Evolutionary conservation across 139 green algal genomes (phyloP).

Genomic region (Trebouxia sp.): DNA sequence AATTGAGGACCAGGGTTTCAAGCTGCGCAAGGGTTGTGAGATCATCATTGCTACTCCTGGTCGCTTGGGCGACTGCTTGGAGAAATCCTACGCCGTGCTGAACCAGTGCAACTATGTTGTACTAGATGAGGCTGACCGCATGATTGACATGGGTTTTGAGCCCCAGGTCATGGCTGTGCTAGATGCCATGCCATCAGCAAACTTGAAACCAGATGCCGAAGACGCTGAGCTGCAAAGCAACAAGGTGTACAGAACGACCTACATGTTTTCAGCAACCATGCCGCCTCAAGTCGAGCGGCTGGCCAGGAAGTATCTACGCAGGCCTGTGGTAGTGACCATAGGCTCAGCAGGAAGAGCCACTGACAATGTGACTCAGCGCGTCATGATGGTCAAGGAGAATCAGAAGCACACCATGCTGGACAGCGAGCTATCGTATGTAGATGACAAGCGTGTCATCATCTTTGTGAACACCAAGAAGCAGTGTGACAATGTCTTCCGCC

Average conservation of each 20-base stretch:
- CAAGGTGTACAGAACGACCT: slow-evolving; percentile 93
- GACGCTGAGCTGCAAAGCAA: slow-evolving; percentile 62
- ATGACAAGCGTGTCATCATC: slow-evolving; percentile 79
- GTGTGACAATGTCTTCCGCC: slow-evolving; percentile 82
- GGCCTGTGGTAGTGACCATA: slow-evolving; percentile 90
- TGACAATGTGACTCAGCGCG: slow-evolving; percentile 90
- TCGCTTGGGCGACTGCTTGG: slow-evolving; percentile 94
- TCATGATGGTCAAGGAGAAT: slow-evolving; percentile 80
- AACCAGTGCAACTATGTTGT: slow-evolving; percentile 99
- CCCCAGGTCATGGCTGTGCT: slow-evolving; percentile 91
- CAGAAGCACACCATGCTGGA: slow-evolving; percentile 74
- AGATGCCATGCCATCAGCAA: slow-evolving; percentile 90
- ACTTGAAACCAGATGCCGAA: slow-evolving; percentile 93
- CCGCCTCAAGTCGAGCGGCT: slow-evolving; percentile 88
- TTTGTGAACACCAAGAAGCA: slow-evolving; percentile 95
- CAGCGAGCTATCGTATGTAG: slow-evolving; percentile 44
- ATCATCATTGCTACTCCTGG: slow-evolving; percentile 98
- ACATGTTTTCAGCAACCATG: slow-evolving; percentile 99
- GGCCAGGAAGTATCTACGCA: slow-evolving; percentile 83
- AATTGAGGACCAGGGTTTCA: slow-evolving; percentile 96
- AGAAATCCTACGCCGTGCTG: slow-evolving; percentile 90
- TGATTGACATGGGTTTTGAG: slow-evolving; percentile 99
- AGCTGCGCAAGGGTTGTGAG: slow-evolving; percentile 86
- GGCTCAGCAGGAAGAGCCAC: slow-evolving; percentile 83
- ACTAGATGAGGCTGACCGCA: slow-evolving; percentile 97